Evolutionary conservation across 1,139 yeast genomes (phyloP).

Genomic region (Tardiomyces depauwii): DNA sequence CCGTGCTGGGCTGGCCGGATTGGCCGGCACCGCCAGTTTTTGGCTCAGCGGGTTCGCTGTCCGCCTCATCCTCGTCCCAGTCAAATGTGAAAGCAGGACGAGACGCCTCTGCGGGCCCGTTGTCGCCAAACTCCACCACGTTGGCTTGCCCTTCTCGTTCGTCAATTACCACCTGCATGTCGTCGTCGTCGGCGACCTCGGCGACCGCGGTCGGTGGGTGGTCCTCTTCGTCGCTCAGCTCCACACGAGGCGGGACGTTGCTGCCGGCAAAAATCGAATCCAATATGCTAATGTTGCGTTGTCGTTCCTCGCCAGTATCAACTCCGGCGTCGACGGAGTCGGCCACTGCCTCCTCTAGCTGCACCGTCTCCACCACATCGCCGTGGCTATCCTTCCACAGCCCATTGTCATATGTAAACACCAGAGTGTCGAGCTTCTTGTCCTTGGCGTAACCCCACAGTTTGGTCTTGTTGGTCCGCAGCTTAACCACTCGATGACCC

Average conservation of each 20-base stretch:
- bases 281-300: slow-evolving; percentile 8
- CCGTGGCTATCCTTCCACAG: slow-evolving; percentile 80
- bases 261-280: slow-evolving; percentile 5
- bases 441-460: slow-evolving; percentile 84
- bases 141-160: neutral
- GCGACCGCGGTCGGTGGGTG: slow-evolving; percentile 40
- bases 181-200: neutral
- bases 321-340: slow-evolving; percentile 10
- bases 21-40: slow-evolving; percentile 5
- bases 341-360: slow-evolving; percentile 5
- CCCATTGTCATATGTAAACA: slow-evolving; percentile 49
- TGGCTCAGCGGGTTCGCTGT: slow-evolving; percentile 27
- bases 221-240: slow-evolving; percentile 22
- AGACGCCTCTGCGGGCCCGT: neutral
- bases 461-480: slow-evolving; percentile 57
- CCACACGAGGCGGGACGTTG: slow-evolving; percentile 8
- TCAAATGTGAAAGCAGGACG: slow-evolving; percentile 1
- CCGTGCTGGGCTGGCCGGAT: slow-evolving; percentile 12
- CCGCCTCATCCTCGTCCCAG: slow-evolving; percentile 30
- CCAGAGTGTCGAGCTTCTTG: slow-evolving; percentile 48
- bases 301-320: slow-evolving; percentile 10
- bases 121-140: neutral
- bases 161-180: neutral
- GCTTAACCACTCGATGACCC: slow-evolving; percentile 34
- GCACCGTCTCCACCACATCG: slow-evolving; percentile 52